A percentile compares a stretch with the other conserved stretches of the same genome.
phyloP scores from a whole-genome alignment of 2,329 filamentous ascomycete species.

The Penicillium sp. region DNA sequence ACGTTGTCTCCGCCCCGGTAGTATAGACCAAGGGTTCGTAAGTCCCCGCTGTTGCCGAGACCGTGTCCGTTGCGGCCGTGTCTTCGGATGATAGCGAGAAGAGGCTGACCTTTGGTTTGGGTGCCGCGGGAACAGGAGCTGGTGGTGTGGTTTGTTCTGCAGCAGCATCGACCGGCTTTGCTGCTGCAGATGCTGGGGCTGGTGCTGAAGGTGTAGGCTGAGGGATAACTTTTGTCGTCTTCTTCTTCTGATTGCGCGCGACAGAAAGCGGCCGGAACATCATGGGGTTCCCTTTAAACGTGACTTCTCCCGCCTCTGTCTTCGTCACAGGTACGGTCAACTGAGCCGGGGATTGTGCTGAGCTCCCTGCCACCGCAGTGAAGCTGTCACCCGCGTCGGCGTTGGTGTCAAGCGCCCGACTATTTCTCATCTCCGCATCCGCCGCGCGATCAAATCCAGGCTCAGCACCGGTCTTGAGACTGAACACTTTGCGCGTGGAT shows the following conservation, averaged over 20 bases:
- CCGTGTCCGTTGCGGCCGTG: conserved; percentile 12
- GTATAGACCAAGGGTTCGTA: conserved; percentile 47
- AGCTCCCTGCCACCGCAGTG: conserved; percentile 31
- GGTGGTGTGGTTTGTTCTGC: conserved; percentile 21
- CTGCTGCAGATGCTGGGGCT: background rate
- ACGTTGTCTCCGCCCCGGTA: conserved; percentile 23
- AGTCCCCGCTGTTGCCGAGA: conserved; percentile 27
- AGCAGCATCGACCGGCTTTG: conserved; percentile 1
- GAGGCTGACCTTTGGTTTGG: conserved; percentile 49
- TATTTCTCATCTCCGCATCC: conserved; percentile 41
- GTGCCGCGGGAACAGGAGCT: conserved; percentile 24
- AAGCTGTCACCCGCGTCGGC: conserved; percentile 39
- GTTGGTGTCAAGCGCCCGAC: conserved; percentile 30
- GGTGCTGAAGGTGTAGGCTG: conserved; percentile 20
- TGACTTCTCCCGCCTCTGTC: conserved; percentile 38
- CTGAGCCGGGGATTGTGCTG: conserved; percentile 7
- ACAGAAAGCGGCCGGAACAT: conserved; percentile 92
- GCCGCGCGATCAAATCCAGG: conserved; percentile 75
- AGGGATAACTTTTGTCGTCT: conserved; percentile 39
- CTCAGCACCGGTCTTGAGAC: conserved; percentile 78
- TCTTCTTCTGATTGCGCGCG: conserved; percentile 71
- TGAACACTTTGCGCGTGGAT: conserved; percentile 61
- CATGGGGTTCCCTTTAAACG: conserved; percentile 72
- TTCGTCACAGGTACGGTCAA: conserved; percentile 10
- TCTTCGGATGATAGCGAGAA: conserved; percentile 44